Base-by-base conservation (phyloP, 225 moss, liverwort and hornwort genomes). In the Neckera pumila region DNA sequence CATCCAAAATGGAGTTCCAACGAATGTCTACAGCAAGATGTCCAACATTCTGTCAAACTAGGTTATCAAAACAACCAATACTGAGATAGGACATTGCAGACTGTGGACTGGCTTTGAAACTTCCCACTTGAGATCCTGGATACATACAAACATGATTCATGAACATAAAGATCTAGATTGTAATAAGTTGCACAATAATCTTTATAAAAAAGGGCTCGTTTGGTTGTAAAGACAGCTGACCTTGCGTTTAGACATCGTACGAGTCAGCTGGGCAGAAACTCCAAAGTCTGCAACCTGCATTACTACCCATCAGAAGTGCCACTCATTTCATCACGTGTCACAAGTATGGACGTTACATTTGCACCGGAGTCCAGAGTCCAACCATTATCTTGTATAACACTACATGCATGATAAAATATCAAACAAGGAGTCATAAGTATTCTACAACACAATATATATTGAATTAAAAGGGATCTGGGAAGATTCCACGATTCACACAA, bases 1-100 rank as follows among this genome's bases (percentile, higher is more conserved):
- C 98, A 98, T 98, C 98, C 98, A 98, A 86, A 98, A 98, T 86
- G 98, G 98, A 58, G 98, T 98, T 86, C 98, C 98, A 59, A 98
- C 98, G 90, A 98, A 98, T 17, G 98, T 98, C 98, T 98, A 91
- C 90, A 94, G 47, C 84, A 92, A 90, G 51, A 92, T 43, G 63
- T 72, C 54, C 81, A 89, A 69, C 87, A 79, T 81, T 79, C 62
- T 71, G 80, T 92, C 90, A 93, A 87, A 64, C 63, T 27, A n/a
- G 28, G 58, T 61, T 67, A 80, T 80, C 63, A 76, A 69, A 90
- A 36, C 59, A 76, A 61, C 49, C 13, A 86, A 84, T 82, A 70
- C 85, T 81, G 13, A 83, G 33, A 66, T 34, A 63, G 38, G 80
- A 85, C 64, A 89, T 43, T 78, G 73, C 51, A 71, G 64, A 88